Evolutionary conservation across 2,329 filamentous ascomycete species (phyloP), one percentile per base, ranked within the genome.

Genomic region (Elsinoe arachidis): DNA sequence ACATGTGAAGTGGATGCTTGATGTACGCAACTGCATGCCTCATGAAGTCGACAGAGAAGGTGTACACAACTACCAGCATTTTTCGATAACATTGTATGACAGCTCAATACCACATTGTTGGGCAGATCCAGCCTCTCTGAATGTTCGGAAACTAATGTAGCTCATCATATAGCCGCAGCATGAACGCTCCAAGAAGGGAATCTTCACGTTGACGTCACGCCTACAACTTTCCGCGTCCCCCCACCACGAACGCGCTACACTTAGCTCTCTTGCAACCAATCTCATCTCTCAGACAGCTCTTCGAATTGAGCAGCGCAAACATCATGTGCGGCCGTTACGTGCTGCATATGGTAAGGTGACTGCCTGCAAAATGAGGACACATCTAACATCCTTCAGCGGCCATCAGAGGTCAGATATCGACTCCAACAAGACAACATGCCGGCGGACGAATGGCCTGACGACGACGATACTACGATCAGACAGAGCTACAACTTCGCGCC

Each of bases 401-500:
- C 88, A 35, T 86, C 84, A 21, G 86, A 90, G 68, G 80, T 96
- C 58, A 85, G 86, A 55, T 80, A 78, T 57, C 84, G 87, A 69
- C 76, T 96, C 5, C 80, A 88, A 65, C 79, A 90, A 35, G 80
- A 90, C 64, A 78, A 85, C 60, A 88, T 95, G 82, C 80, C 79
- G 2, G 83, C 89, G 2, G 78, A 85, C 58, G 65, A 66, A 12
- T 83, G 81, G 0, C 88, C 88, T 0, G 80, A 81, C 3, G 89
- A 95, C 64, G 84, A 90, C 19, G 88, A 95, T 63, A 82, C 88
- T 15, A 80, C 76, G 47, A 74, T 83, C 34, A 81, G 87, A 37
- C 87, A 89, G 67, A 90, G 82, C 35, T 96, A 95, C 74, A 97
- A 97, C 70, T 95, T 99, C 68, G 90, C 92, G 0, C 93, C 93